These are phyloP conservation scores for Cyamopsis tetragonoloba DNA, from an alignment of 306 rosid species.

Conservation along the genomic window DNA sequence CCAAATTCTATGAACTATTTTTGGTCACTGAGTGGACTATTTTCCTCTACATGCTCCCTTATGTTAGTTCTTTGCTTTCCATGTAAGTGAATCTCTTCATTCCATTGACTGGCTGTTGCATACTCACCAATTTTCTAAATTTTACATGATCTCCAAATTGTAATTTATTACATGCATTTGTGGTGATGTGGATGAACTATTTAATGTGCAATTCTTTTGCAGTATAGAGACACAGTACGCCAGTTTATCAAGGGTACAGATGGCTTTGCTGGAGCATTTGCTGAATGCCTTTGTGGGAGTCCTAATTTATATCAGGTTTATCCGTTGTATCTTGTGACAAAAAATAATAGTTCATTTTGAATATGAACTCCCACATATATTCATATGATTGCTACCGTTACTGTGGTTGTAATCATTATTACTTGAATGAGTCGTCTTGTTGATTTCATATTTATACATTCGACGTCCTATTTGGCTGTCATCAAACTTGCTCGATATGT, in stretches of 20 bases:
- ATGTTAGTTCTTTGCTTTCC: neutral
- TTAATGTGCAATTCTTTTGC: conserved; percentile 33
- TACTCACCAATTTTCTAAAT: conserved; percentile 10
- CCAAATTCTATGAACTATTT: neutral
- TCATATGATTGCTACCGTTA: neutral
- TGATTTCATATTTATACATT: neutral
- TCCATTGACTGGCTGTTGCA: conserved; percentile 17
- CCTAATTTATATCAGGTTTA: conserved; percentile 91
- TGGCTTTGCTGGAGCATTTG: conserved; percentile 93
- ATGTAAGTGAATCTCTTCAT: conserved; percentile 1
- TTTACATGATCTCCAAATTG: neutral
- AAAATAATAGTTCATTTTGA: conserved; percentile 9
- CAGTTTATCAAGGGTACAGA: conserved; percentile 91
- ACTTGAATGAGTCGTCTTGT: conserved; percentile 8
- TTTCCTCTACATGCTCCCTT: neutral
- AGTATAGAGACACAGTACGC: conserved; percentile 89
- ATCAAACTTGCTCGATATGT: conserved; percentile 6
- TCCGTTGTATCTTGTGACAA: conserved; percentile 20
- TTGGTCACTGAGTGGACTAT: neutral
- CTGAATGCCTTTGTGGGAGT: conserved; percentile 93
- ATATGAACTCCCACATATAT: neutral
- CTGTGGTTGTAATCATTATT: neutral
- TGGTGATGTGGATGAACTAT: neutral
- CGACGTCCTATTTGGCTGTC: conserved; percentile 5
- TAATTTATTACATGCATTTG: neutral